Evolutionary conservation across 192 early-diverging fungal genomes (phyloP).

Genomic region (Coemansia sp.): DNA sequence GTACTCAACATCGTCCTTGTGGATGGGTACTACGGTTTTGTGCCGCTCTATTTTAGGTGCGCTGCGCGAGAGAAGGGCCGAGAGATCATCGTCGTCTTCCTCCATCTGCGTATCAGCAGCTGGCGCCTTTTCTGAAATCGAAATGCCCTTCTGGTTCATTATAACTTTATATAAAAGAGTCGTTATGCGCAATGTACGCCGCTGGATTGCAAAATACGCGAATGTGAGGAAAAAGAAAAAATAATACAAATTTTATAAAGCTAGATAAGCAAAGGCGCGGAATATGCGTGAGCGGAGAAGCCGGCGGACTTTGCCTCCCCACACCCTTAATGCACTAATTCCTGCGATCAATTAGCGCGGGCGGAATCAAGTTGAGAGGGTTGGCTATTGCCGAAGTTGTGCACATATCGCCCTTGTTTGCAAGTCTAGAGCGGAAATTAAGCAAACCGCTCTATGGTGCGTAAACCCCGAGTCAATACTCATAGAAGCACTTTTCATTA

Average conservation of each 20-base stretch:
- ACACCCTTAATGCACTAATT: neutral
- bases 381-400: neutral
- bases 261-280: neutral
- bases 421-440: neutral
- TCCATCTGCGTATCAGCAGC: constrained; percentile 31
- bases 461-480: neutral
- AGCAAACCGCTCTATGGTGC: neutral
- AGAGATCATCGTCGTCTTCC: constrained; percentile 52
- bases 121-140: constrained; percentile 37
- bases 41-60: constrained; percentile 51
- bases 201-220: neutral
- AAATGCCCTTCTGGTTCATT: constrained; percentile 27
- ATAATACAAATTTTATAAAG: constrained; percentile 3
- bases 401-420: neutral
- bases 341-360: neutral
- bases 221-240: neutral
- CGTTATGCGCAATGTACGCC: constrained; percentile 1
- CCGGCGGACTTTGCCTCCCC: neutral
- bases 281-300: neutral
- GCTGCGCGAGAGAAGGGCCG: constrained; percentile 46
- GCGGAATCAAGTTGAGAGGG: neutral
- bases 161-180: neutral
- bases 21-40: constrained; percentile 50
- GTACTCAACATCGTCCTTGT: constrained; percentile 53
- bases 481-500: neutral